Percentiles rank a stretch among this genome's conserved stretches.
Conservation (phyloP, 2,329 filamentous ascomycete species). For the Colletotrichum chrysophilum region DNA sequence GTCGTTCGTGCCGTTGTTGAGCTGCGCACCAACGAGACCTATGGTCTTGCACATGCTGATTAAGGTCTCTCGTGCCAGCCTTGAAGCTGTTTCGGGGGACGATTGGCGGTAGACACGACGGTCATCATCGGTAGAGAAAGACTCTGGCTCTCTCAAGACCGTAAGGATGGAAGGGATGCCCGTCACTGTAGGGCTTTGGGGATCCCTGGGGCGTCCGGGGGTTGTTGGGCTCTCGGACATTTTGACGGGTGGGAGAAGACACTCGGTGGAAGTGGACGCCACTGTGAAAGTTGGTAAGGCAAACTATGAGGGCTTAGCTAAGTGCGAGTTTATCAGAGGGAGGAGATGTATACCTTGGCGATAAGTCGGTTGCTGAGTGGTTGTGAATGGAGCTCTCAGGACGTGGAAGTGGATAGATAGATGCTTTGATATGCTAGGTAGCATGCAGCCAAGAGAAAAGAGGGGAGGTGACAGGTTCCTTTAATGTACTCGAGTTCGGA, state of each 20-base stretch:
- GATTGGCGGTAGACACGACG: conserved; percentile 9
- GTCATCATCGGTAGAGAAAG: conserved; percentile 5
- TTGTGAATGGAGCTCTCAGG: background rate
- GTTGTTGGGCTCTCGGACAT: conserved; percentile 16
- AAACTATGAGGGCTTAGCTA: background rate
- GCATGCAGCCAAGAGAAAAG: background rate
- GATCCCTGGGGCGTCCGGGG: background rate
- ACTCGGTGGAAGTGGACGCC: background rate
- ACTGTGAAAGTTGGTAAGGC: background rate
- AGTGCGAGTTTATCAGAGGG: background rate
- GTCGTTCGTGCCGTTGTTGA: conserved; percentile 18
- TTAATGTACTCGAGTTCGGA: background rate
- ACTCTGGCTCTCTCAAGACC: conserved; percentile 13
- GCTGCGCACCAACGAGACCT: conserved; percentile 9
- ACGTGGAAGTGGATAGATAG: background rate
- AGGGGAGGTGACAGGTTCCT: background rate
- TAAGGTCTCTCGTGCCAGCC: conserved; percentile 11
- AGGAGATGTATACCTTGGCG: background rate
- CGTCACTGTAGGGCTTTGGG: conserved; percentile 5
- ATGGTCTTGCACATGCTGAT: conserved; percentile 20
- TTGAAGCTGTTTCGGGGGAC: conserved; percentile 14
- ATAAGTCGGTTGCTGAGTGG: background rate
- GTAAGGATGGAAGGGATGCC: conserved; percentile 17
- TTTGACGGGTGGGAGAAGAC: background rate
- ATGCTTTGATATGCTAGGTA: background rate